Evolutionary conservation across 2,329 filamentous ascomycete species (phyloP), one percentile per base, ranked within the genome.

Genomic region (Neonectria ditissima): DNA sequence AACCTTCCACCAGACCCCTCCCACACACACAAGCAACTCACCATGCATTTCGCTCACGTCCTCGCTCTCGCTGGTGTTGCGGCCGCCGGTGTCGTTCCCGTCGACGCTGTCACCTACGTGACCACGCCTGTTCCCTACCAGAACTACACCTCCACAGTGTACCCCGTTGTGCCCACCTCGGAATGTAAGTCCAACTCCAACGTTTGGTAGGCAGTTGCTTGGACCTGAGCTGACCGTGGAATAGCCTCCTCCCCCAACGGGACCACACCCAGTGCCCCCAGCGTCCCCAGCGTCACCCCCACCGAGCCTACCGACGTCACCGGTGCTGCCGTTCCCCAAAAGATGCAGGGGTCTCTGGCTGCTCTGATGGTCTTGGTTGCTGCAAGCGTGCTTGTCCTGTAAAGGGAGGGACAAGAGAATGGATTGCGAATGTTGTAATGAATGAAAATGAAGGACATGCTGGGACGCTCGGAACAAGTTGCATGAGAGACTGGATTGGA

Each of bases 41-140:
- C 62, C 50, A 73, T 73, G 71, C 71, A 65, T 63, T 72, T 70
- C 55, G 58, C 69, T 63, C 67, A 67, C 64, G 65, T 74, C 62
- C 62, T 74, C 67, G 69, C 69, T 63, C 67, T 74, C 61, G 71
- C 67, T 58, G 69, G 69, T 63, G 63, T 67, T 55, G 71, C 69
- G 55, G 34, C 67, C 60, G 72, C 68, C 53, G 52, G 56, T 41
- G 20, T 39, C 28, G 60, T 55, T 44, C 55, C 59, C 20, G 55
- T 22, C 30, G 53, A 48, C 43, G 34, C 71, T 52, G 67, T 69
- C 51, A 60, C 53, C 55, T n/a, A 18, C 26, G 55, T 32, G n/a
- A 32, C 56, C 60, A 68, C 67, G 39, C 67, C 70, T 41, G 45
- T 65, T 22, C 28, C 66, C 55, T 16, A 20, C 41, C 11, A 47